A percentile compares a stretch with the other conserved stretches of the same genome.
Evolutionary conservation across 495 filamentous ascomycete species (phyloP).

Genomic region (Trypethelium eluteriae): DNA sequence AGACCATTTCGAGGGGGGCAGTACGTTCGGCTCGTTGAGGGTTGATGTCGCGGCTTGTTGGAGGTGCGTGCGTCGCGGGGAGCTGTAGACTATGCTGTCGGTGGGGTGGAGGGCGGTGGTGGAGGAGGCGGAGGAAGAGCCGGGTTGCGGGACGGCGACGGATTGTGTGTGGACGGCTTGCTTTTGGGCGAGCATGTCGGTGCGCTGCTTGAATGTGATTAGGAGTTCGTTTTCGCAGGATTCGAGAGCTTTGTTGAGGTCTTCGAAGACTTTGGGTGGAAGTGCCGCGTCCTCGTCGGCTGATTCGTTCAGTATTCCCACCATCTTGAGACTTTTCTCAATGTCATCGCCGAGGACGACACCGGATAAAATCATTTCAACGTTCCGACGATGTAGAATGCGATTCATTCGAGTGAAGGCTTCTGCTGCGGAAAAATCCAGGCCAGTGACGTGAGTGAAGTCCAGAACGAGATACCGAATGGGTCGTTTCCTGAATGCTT

Average conservation of each 20-base stretch:
- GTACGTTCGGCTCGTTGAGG: slow-evolving; percentile 37
- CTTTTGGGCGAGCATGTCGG: slow-evolving; percentile 18
- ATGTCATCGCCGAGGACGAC: slow-evolving; percentile 64
- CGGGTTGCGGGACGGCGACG: slow-evolving; percentile 12
- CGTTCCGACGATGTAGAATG: slow-evolving; percentile 60
- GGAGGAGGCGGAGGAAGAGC: slow-evolving; percentile 13
- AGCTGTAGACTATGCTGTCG: slow-evolving; percentile 53
- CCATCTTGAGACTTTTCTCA: slow-evolving; percentile 67
- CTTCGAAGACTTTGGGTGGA: slow-evolving; percentile 59
- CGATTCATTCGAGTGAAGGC: slow-evolving; percentile 88
- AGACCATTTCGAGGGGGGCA: slow-evolving; percentile 58
- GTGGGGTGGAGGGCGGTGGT: slow-evolving; percentile 15
- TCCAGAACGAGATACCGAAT: slow-evolving; percentile 90
- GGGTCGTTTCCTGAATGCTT: slow-evolving; percentile 64
- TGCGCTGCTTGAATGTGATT: slow-evolving; percentile 63
- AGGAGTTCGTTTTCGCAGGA: slow-evolving; percentile 84
- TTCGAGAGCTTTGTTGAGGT: slow-evolving; percentile 87
- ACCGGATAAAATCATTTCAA: slow-evolving; percentile 74
- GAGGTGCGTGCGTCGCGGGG: slow-evolving; percentile 70
- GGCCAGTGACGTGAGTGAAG: slow-evolving; percentile 76
- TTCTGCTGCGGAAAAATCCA: slow-evolving; percentile 94
- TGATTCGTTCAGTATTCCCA: slow-evolving; percentile 61
- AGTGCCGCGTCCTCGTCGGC: slow-evolving; percentile 53
- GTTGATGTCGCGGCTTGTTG: slow-evolving; percentile 59
- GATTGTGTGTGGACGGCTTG: slow-evolving; percentile 13